phyloP scores from a whole-genome alignment of 805 yeast genomes.

The Yarrowia osloensis region DNA sequence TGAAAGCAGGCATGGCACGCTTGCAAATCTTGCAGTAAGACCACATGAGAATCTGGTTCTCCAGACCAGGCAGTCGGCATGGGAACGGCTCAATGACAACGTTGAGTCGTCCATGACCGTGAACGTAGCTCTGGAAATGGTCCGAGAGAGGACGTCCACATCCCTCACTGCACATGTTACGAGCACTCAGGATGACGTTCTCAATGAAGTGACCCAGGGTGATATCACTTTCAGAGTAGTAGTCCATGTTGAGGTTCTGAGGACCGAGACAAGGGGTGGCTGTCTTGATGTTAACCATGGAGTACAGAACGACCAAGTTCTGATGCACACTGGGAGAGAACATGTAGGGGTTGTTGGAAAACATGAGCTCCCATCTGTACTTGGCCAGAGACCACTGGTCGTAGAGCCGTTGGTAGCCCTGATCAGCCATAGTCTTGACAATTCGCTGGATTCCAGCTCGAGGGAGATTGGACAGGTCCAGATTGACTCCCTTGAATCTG shows the following conservation, averaged over 20 bases:
- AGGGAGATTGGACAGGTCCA: slow-evolving; percentile 42
- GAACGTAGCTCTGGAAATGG: slow-evolving; percentile 85
- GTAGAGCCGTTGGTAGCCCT: slow-evolving; percentile 39
- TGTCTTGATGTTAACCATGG: slow-evolving; percentile 78
- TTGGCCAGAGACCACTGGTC: slow-evolving; percentile 45
- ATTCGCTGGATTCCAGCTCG: slow-evolving; percentile 47
- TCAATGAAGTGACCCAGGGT: slow-evolving; percentile 89
- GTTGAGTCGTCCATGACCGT: slow-evolving; percentile 81
- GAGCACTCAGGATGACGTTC: slow-evolving; percentile 67
- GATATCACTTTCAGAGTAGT: slow-evolving; percentile 86
- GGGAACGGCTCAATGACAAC: slow-evolving; percentile 66
- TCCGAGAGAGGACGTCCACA: slow-evolving; percentile 71
- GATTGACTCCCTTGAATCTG: not conserved
- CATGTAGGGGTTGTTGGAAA: slow-evolving; percentile 55
- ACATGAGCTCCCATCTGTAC: slow-evolving; percentile 71
- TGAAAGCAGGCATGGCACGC: slow-evolving; percentile 63
- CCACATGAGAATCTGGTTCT: slow-evolving; percentile 83
- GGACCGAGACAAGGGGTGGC: slow-evolving; percentile 96
- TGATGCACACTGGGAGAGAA: slow-evolving; percentile 75
- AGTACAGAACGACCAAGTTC: slow-evolving; percentile 72
- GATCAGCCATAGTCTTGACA: slow-evolving; percentile 43
- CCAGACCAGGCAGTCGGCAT: slow-evolving; percentile 58
- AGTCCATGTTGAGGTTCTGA: slow-evolving; percentile 76
- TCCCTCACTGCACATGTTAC: slow-evolving; percentile 67
- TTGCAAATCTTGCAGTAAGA: slow-evolving; percentile 83